A percentile compares a stretch with the other conserved stretches of the same genome.
Conservation (phyloP, 2,329 filamentous ascomycete genomes). For the Epichloe coenophiala region DNA sequence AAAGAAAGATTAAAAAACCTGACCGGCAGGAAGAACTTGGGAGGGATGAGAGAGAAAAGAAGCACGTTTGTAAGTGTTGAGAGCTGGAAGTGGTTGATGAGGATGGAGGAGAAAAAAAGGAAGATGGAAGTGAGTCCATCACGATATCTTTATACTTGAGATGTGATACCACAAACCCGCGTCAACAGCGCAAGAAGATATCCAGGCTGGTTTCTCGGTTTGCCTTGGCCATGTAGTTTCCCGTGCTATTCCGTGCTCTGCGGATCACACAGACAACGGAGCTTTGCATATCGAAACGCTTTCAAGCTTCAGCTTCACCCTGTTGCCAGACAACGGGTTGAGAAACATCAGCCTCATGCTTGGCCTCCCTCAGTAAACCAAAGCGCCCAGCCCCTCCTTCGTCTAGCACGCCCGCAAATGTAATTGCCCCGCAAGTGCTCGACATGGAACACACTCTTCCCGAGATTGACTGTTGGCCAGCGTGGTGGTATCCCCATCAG, state of each 20-base stretch:
- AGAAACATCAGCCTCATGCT: not conserved
- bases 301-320: not conserved
- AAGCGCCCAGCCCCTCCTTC: not conserved
- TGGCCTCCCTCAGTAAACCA: not conserved
- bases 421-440: not conserved
- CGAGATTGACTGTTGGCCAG: not conserved
- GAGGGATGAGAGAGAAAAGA: not conserved
- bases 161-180: not conserved
- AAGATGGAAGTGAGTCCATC: not conserved
- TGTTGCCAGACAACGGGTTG: not conserved
- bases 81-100: conserved; percentile 1
- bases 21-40: conserved; percentile 4
- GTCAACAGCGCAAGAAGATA: not conserved
- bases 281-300: not conserved
- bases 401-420: not conserved
- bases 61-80: not conserved
- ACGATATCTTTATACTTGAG: conserved; percentile 4
- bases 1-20: not conserved
- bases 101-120: not conserved
- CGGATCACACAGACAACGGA: not conserved
- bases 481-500: not conserved
- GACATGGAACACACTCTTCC: not conserved
- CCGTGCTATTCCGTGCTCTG: not conserved
- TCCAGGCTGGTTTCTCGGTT: not conserved
- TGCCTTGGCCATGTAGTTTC: not conserved